Conservation (phyloP, 2,329 filamentous ascomycete genomes). For the Colletotrichum tamarilloi region DNA sequence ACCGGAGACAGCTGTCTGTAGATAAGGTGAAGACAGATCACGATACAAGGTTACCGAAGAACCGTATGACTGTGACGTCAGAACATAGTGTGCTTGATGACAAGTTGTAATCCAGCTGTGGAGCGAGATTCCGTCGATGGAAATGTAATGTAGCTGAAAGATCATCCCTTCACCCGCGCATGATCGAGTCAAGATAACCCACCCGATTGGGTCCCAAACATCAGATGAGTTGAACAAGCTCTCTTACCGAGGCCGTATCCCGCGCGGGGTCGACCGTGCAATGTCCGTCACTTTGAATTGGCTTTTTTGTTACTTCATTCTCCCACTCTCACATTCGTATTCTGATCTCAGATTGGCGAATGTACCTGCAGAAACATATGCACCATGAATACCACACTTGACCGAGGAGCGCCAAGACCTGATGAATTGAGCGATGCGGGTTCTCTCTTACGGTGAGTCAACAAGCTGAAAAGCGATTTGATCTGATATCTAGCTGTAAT, state of each 20-base stretch:
- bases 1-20: neutral
- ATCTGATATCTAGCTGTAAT: neutral
- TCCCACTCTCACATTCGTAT: neutral
- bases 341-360: neutral
- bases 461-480: neutral
- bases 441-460: conserved; percentile 17
- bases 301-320: neutral
- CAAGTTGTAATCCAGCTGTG: neutral
- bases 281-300: neutral
- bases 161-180: neutral
- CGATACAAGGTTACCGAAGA: neutral
- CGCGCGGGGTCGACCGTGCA: neutral
- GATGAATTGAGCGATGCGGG: conserved; percentile 14
- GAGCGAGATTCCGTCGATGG: neutral
- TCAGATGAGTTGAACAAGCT: conserved; percentile 9
- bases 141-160: neutral
- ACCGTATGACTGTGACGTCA: neutral
- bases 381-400: conserved; percentile 15
- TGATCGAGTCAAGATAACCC: neutral
- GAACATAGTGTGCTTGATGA: neutral
- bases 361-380: neutral
- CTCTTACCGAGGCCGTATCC: neutral
- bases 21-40: neutral
- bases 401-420: conserved; percentile 18
- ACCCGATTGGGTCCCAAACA: neutral